These are phyloP conservation scores for Pseudocercospora cruenta DNA, from an alignment of 2,329 filamentous ascomycete genomes.

Conservation along the genomic window DNA sequence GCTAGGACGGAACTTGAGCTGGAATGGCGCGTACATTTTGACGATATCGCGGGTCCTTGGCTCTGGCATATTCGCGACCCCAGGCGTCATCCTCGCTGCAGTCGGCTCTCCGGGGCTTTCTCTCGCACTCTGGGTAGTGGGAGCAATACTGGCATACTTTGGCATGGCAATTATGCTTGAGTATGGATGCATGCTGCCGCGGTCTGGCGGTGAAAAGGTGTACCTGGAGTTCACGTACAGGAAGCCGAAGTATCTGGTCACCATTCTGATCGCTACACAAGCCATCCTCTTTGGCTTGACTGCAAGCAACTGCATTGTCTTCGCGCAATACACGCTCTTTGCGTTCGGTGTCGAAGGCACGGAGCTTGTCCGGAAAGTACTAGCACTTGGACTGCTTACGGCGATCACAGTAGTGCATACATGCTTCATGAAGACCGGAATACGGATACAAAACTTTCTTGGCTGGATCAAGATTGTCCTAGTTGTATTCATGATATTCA, in stretches of 20 bases:
- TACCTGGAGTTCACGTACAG: slow-evolving; percentile 72
- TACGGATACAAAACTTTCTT: slow-evolving; percentile 44
- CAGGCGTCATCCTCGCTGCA: slow-evolving; percentile 66
- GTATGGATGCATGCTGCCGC: slow-evolving; percentile 71
- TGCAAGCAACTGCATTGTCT: slow-evolving; percentile 62
- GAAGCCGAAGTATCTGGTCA: slow-evolving; percentile 65
- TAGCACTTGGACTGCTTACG: slow-evolving; percentile 49
- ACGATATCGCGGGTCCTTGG: slow-evolving; percentile 71
- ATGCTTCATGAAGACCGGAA: slow-evolving; percentile 43
- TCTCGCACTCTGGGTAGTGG: slow-evolving; percentile 65
- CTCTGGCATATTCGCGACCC: slow-evolving; percentile 73
- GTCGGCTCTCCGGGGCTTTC: slow-evolving; percentile 69
- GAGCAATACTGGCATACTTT: slow-evolving; percentile 60
- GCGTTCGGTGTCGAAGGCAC: slow-evolving; percentile 63
- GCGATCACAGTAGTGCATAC: slow-evolving; percentile 43
- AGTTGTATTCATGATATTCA: slow-evolving; percentile 45
- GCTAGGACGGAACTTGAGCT: slow-evolving; percentile 62
- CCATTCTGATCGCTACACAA: slow-evolving; percentile 65
- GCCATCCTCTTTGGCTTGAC: slow-evolving; percentile 69
- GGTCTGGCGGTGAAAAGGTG: slow-evolving; percentile 69
- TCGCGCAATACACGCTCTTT: slow-evolving; percentile 28
- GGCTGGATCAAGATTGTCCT: slow-evolving; percentile 47
- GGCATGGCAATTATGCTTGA: slow-evolving; percentile 65
- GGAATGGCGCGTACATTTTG: slow-evolving; percentile 61
- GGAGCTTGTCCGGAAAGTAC: slow-evolving; percentile 56